A percentile compares a stretch with the other conserved stretches of the same genome.
Conservation (phyloP, 2,329 filamentous ascomycete species). For the Purpureocillium lavendulum region DNA sequence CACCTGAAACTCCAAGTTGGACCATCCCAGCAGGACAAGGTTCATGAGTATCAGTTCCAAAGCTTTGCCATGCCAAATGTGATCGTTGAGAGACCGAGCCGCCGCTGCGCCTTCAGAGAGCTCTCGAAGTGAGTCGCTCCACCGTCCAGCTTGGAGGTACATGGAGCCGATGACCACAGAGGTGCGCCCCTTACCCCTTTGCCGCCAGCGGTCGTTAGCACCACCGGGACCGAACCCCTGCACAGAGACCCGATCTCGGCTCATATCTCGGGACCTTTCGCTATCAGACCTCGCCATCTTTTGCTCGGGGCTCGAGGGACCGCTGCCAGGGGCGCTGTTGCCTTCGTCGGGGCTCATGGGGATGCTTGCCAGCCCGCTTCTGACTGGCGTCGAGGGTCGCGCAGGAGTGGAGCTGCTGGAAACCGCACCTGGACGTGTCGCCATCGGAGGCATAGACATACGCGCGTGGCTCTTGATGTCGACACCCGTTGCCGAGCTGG, state of each 20-base stretch:
- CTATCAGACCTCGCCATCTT: slow-evolving; percentile 27
- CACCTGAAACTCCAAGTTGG: slow-evolving; percentile 75
- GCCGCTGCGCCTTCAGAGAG: slow-evolving; percentile 71
- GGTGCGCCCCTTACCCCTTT: slow-evolving; percentile 72
- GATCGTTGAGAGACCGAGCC: slow-evolving; percentile 74
- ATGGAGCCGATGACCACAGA: slow-evolving; percentile 75
- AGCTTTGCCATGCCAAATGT: slow-evolving; percentile 96
- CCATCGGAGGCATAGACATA: slow-evolving; percentile 74
- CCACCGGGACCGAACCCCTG: slow-evolving; percentile 66
- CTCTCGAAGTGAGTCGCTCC: slow-evolving; percentile 80
- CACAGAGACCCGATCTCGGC: slow-evolving; percentile 50
- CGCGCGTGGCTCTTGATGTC: slow-evolving; percentile 59
- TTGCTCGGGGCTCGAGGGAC: slow-evolving; percentile 33
- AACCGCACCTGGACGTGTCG: slow-evolving; percentile 33
- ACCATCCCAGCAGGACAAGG: slow-evolving; percentile 77
- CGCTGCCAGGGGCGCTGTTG: slow-evolving; percentile 23
- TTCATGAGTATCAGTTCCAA: slow-evolving; percentile 80
- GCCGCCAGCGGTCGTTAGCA: slow-evolving; percentile 67
- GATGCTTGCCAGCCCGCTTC: slow-evolving; percentile 38
- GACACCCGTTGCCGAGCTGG: slow-evolving; percentile 43
- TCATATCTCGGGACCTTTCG: slow-evolving; percentile 38
- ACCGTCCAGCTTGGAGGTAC: slow-evolving; percentile 82
- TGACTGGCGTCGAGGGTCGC: slow-evolving; percentile 42
- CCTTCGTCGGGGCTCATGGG: slow-evolving; percentile 41
- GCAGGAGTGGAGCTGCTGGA: slow-evolving; percentile 37